Percentiles rank a stretch among this genome's conserved stretches.
These are phyloP conservation scores for Moesziomyces globuligerus DNA, from an alignment of 1,284 basidiomycete genomes.

Conservation along the genomic window DNA sequence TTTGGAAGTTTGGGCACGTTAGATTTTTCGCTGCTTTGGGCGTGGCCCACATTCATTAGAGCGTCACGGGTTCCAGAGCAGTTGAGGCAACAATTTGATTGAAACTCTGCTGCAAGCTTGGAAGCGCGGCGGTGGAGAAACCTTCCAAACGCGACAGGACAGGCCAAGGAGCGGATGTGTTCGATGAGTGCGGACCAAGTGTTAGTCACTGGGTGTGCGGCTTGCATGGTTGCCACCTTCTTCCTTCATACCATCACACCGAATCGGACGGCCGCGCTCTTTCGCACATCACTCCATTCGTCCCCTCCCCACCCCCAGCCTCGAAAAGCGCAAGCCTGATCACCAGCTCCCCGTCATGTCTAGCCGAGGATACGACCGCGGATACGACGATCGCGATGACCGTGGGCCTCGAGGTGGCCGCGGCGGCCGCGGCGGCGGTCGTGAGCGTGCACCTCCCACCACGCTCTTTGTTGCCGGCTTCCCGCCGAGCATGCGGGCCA, in stretches of 20 bases:
- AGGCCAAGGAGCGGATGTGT: too few relatives aligned
- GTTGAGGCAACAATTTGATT: not conserved
- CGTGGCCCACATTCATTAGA: not conserved
- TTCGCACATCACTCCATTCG: not conserved
- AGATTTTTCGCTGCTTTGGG: not conserved
- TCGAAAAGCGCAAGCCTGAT: too few relatives aligned
- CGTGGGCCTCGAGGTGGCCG: slow-evolving; percentile 31
- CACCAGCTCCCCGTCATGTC: slow-evolving; percentile 34
- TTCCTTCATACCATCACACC: not conserved
- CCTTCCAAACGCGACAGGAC: not conserved
- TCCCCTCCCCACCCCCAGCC: too few relatives aligned
- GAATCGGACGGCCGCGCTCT: not conserved
- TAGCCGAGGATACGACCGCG: slow-evolving; percentile 37
- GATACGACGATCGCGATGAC: slow-evolving; percentile 40
- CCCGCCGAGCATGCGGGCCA: slow-evolving; percentile 56
- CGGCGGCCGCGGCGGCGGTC: slow-evolving; percentile 22
- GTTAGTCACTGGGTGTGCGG: not conserved
- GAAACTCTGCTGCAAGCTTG: not conserved
- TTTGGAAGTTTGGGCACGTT: too few relatives aligned
- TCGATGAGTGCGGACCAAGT: not conserved
- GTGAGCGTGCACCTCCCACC: slow-evolving; percentile 40
- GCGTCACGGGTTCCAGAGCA: too few relatives aligned
- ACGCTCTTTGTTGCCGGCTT: slow-evolving; percentile 58
- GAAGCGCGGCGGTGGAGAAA: not conserved
- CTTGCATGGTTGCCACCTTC: not conserved